Evolutionary conservation across 1,139 yeast genomes (phyloP), one percentile per base, ranked within the genome.

Genomic region (Pichia sp.): DNA sequence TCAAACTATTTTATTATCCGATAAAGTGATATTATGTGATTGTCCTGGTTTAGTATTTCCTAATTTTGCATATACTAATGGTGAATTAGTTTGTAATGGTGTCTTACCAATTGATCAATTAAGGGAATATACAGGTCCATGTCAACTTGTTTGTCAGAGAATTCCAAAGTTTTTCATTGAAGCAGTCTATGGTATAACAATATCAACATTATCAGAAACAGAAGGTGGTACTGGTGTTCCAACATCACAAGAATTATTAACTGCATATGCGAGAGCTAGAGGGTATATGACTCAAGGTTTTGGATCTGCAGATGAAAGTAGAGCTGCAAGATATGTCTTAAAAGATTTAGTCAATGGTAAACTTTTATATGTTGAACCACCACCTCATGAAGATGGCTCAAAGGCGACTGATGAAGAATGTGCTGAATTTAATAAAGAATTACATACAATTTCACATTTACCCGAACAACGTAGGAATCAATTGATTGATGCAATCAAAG

Each of bases 11-110:
- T 80, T 83, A 61, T 76, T 94, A 43, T 81, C 96, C 0, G 86
- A 85, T 44, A 76, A 84, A 42, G 95, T 92, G 7, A 75, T 88
- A 57, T 74, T 94, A 47, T 92, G 98, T 70, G 99, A 94, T 75
- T 94, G 99, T 75, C 99, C 99, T 2, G 99, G 99, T 76, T 75
- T 94, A 57, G 99, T 94, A 28, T 94, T 94, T 73, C 98, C 99
- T 35, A 94, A 92, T 64, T 94, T 92, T 66, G 97, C 98, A 26
- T 86, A 86, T 65, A 87, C 97, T 30, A 89, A 90, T 62, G 97
- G 96, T 58, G 99, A 94, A 62, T 78, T 94, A 61, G 98, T 94
- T 0, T 89, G 97, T 72, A 88, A 89, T 63, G 99, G 99, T 76
- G 96, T 94, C 9, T 75, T 94, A 52, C 98, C 99, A 27, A 92